These are phyloP conservation scores for Pichia sp. DNA, from an alignment of 1,139 yeast genomes.

Conservation along the genomic window DNA sequence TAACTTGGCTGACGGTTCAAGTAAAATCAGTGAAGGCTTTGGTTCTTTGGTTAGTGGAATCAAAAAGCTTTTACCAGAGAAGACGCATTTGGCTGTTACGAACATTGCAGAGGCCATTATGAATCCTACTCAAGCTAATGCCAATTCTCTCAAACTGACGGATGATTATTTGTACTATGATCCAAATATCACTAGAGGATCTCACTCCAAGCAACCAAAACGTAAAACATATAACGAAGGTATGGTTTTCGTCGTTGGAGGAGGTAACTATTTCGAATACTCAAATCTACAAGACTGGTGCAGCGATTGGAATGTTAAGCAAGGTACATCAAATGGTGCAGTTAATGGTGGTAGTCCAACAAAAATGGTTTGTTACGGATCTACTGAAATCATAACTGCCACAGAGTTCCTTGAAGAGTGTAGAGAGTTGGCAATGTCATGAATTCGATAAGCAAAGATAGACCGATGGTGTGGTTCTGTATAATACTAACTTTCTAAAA, in stretches of 20 bases:
- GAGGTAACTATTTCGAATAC: conserved; percentile 92
- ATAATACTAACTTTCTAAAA: not conserved
- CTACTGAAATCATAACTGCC: conserved; percentile 79
- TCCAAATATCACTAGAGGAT: conserved; percentile 80
- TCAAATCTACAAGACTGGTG: conserved; percentile 93
- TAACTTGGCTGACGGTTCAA: conserved; percentile 76
- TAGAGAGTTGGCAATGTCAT: conserved; percentile 37
- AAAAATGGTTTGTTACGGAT: conserved; percentile 73
- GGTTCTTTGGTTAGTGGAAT: conserved; percentile 86
- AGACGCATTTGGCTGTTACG: conserved; percentile 83
- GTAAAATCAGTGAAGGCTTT: conserved; percentile 63
- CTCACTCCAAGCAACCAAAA: conserved; percentile 84
- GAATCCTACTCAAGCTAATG: conserved; percentile 69
- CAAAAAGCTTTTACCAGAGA: conserved; percentile 81
- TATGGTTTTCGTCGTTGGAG: conserved; percentile 89
- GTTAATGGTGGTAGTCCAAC: conserved; percentile 16
- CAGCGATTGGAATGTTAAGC: conserved; percentile 27
- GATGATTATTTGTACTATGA: conserved; percentile 90
- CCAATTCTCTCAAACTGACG: conserved; percentile 60
- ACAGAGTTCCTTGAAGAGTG: conserved; percentile 71
- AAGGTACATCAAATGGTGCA: conserved; percentile 7
- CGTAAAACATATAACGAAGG: conserved; percentile 79
- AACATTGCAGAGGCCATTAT: conserved; percentile 85
- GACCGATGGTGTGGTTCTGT: not conserved
- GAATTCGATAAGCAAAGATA: not conserved